These are phyloP conservation scores for Phytophthora ramorum DNA, from an alignment of 352 stramenopile species.

Conservation along the genomic window DNA sequence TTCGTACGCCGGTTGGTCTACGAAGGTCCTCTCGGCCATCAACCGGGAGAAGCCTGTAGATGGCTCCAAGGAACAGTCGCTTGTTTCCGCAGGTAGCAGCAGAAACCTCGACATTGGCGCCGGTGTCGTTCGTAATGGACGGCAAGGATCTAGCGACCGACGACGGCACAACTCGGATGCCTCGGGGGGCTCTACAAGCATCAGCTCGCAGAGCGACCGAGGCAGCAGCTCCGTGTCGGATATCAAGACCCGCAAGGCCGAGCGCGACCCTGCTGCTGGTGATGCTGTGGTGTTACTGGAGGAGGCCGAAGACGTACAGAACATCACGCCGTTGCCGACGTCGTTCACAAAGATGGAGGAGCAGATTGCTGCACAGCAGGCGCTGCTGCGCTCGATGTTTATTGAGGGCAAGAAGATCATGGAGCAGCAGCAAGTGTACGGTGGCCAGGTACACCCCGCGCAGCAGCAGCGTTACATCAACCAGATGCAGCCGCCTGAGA, in stretches of 20 bases:
- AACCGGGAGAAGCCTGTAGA: constrained; percentile 45
- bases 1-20: constrained; percentile 65
- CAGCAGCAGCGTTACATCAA: constrained; percentile 49
- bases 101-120: constrained; percentile 27
- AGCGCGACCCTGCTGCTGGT: constrained; percentile 11
- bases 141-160: constrained; percentile 37
- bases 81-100: constrained; percentile 31
- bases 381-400: constrained; percentile 75
- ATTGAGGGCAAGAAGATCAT: constrained; percentile 83
- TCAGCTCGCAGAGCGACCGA: constrained; percentile 45
- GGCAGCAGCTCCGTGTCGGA: constrained; percentile 34
- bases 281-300: constrained; percentile 44
- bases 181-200: constrained; percentile 37
- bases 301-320: constrained; percentile 52
- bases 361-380: constrained; percentile 78
- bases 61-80: constrained; percentile 36
- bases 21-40: constrained; percentile 61
- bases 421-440: constrained; percentile 50
- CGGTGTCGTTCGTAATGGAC: constrained; percentile 7
- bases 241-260: constrained; percentile 33
- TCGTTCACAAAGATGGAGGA: constrained; percentile 83
- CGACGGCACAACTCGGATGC: constrained; percentile 56
- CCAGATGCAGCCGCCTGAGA: constrained; percentile 33
- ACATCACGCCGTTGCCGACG: constrained; percentile 61
- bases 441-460: constrained; percentile 37